Base-by-base conservation (phyloP, 192 early-diverging fungal species). In the Chytriomyces sp. region DNA sequence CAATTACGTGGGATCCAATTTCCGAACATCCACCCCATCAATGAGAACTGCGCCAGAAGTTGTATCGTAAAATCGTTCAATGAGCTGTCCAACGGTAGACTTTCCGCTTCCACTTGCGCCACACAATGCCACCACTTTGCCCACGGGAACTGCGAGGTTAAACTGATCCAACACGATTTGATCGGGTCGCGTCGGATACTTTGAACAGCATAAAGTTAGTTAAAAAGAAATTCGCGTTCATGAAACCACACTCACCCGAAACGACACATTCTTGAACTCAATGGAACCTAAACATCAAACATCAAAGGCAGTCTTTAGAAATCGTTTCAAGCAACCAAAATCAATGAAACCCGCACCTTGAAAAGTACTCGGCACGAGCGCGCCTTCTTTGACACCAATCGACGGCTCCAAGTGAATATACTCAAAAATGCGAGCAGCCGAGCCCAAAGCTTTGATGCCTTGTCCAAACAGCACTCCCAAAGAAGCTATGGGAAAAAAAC, bases 381-480 rank as follows among this genome's bases (percentile, higher is more conserved):
- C 78, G 20, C 53, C n/a, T 7, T 45, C 47, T 28, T 26, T 47
- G 3, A 49, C n/a, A 26, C 45, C 62, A 16, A 83, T 84, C 45
- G 45, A 67, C 11, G 78, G 61, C 20, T 16, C n/a, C 20, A 50
- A 35, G n/a, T 83, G 8, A 24, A 84, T 79, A 67, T 84, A 84
- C 67, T 84, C 83, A 77, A 84, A 83, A n/a, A 84, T 65, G 10
- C 83, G 44, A 0, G 62, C 11, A 20, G 83, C 83, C 5, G 78
- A 80, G 23, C 76, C 74, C 20, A 84, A 45, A 3, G 81, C 76
- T 61, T 84, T 84, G 64, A 84, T 81, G 28, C 69, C 79, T 77
- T 84, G 83, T 10, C 83, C 83, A 67, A 84, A 83, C 23, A 84
- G 64, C 7, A 81, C 82, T 23, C 83, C 83, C 24, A 84, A 72